Conservation (phyloP, 805 yeast species). For the Ogataea paradorogensis region DNA sequence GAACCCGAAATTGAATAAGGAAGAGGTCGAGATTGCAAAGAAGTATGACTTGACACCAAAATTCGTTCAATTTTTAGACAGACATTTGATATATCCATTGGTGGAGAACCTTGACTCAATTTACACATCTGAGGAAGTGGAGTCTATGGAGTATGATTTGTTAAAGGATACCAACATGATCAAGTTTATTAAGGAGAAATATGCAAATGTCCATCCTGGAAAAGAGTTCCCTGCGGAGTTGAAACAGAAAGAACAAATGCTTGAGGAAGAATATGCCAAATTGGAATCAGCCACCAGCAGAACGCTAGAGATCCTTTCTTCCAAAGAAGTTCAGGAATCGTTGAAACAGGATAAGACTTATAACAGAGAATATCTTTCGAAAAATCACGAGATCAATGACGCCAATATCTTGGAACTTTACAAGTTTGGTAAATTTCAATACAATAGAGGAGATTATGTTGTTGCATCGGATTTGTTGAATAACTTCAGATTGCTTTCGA, state of each 20-base stretch:
- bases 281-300: conserved; percentile 43
- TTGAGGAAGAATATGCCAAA: conserved; percentile 36
- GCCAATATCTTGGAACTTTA: conserved; percentile 49
- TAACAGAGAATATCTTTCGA: conserved; percentile 46
- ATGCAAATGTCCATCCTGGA: conserved; percentile 39
- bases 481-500: conserved; percentile 55
- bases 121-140: conserved; percentile 39
- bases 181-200: conserved; percentile 46
- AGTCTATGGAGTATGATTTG: conserved; percentile 48
- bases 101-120: conserved; percentile 45
- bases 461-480: conserved; percentile 57
- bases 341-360: conserved; percentile 55
- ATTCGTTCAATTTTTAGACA: conserved; percentile 57
- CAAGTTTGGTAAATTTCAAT: conserved; percentile 60
- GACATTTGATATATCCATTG: conserved; percentile 55
- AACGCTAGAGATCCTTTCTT: conserved; percentile 44
- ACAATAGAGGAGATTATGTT: conserved; percentile 60
- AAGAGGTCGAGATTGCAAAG: conserved; percentile 42
- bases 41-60: conserved; percentile 53
- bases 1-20: conserved; percentile 23
- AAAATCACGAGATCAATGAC: conserved; percentile 44
- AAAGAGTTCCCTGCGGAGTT: conserved; percentile 42
- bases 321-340: conserved; percentile 49
- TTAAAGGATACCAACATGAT: conserved; percentile 58
- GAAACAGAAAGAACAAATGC: conserved; percentile 37